These are phyloP conservation scores for Misopates orontium DNA, from an alignment of 257 asterid species.

Conservation along the genomic window DNA sequence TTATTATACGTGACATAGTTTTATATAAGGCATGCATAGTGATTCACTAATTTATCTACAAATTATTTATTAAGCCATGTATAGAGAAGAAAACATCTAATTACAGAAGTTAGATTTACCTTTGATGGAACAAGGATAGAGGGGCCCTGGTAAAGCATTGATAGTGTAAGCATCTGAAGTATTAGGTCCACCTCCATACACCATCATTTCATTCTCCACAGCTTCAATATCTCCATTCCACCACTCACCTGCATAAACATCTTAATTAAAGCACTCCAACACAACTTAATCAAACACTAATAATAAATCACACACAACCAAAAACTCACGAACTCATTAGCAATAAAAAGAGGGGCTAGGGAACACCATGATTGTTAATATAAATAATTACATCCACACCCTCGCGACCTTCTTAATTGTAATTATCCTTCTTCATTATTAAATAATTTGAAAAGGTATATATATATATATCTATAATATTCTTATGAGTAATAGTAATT, in stretches of 20 bases:
- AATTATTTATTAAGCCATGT: no score
- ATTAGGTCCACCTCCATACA: slow-evolving; percentile 74
- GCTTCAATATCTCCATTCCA: slow-evolving; percentile 64
- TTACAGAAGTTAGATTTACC: no score
- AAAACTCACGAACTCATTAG: not conserved
- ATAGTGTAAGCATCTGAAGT: slow-evolving; percentile 85
- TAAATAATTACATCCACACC: not conserved
- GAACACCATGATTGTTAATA: not conserved
- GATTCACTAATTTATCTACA: not conserved
- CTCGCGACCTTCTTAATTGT: not conserved
- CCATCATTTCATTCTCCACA: slow-evolving; percentile 56
- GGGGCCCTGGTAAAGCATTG: slow-evolving; percentile 86
- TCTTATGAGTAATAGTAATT: no score
- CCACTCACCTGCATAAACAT: slow-evolving; percentile 65
- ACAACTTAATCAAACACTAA: not conserved
- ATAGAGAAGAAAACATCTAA: no score
- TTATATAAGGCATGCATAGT: not conserved
- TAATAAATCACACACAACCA: no score
- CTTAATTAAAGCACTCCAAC: not conserved
- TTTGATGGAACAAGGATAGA: slow-evolving; percentile 61
- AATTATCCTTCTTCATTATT: no score
- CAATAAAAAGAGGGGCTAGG: not conserved
- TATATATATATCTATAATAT: no score
- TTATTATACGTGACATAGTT: not conserved
- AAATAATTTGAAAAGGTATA: no score